Base-by-base conservation (phyloP, 768 basidiomycete genomes). In the Tylopilus plumbeoviolaceoides region DNA sequence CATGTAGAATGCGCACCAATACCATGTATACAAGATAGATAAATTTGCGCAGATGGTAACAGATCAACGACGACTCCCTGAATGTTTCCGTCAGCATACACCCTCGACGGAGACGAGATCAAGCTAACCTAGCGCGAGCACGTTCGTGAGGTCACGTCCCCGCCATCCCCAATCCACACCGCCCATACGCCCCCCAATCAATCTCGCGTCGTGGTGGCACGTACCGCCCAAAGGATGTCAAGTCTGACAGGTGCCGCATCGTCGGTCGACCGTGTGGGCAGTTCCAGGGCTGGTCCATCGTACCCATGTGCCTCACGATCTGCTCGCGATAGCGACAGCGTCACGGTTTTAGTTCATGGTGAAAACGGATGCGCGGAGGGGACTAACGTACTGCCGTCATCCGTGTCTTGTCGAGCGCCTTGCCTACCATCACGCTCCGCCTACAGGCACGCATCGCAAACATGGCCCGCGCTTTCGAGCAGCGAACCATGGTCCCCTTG, bases 371-470 rank as follows among this genome's bases (percentile, higher is more conserved):
- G 21, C 28, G 5, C 1, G n/a, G 21, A 44, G 5, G 18, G 21
- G 15, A 36, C 3, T 1, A 21, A 72, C 81, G 66, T 61, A 91
- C 87, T 54, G 75, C 63, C 18, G 75, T 79, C 95, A 99, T 98
- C 63, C 90, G 91, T 15, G 73, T 68, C 54, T 70, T 75, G 35
- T 79, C 92, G 55, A 98, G 75, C 11, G 93, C 77, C 73, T 82
- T 90, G 4, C 97, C 95, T 41, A 98, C 78, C 97, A 98, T 99
- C 39, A 97, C 85, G 68, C 94, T 98, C 73, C 90, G 94, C 57
- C 95, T 70, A 70, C 97, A 99, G 0, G 97, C 97, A 33, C 95
- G 81, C 80, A 86, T 90, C 0, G 97, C 97, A 64, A 99, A 98
- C 95, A 99, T 98, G 5, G 85, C 78, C 15, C 94, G 80, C 15